Evolutionary conservation across 176 grass and related monocot genomes (phyloP).

Genomic region (Paspalum vaginatum): DNA sequence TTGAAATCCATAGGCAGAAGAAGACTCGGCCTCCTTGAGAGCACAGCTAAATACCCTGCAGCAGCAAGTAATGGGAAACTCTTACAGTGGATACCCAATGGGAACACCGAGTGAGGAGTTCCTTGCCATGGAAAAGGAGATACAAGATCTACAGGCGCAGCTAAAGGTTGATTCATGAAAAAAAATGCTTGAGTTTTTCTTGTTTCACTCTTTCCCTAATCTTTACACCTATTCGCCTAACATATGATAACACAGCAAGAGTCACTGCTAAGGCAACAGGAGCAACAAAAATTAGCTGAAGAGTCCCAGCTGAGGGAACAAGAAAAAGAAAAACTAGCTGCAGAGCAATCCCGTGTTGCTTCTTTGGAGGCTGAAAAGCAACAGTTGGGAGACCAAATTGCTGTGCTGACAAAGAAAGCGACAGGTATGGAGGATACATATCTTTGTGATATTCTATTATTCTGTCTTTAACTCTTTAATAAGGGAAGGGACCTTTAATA

Average conservation of each 20-base stretch:
- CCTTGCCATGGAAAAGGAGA: constrained; percentile 83
- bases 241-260: constrained; percentile 57
- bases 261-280: constrained; percentile 70
- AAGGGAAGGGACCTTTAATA: neutral
- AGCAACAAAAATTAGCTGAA: constrained; percentile 81
- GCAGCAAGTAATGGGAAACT: constrained; percentile 73
- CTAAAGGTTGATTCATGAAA: constrained; percentile 55
- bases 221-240: constrained; percentile 27
- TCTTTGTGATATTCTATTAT: constrained; percentile 9
- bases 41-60: constrained; percentile 84
- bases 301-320: constrained; percentile 67
- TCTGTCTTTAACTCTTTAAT: too few relatives aligned
- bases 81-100: constrained; percentile 62
- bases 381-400: constrained; percentile 79
- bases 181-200: neutral
- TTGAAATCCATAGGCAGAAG: constrained; percentile 71
- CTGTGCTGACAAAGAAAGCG: constrained; percentile 70
- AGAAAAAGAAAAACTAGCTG: constrained; percentile 74
- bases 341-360: constrained; percentile 65
- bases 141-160: constrained; percentile 77
- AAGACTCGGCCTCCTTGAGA: constrained; percentile 87
- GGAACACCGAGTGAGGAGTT: constrained; percentile 58
- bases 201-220: constrained; percentile 28
- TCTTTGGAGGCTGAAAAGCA: constrained; percentile 66
- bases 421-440: constrained; percentile 60